Evolutionary conservation across 2,329 filamentous ascomycete genomes (phyloP).

Genomic region (Aureobasidium leucospermi): DNA sequence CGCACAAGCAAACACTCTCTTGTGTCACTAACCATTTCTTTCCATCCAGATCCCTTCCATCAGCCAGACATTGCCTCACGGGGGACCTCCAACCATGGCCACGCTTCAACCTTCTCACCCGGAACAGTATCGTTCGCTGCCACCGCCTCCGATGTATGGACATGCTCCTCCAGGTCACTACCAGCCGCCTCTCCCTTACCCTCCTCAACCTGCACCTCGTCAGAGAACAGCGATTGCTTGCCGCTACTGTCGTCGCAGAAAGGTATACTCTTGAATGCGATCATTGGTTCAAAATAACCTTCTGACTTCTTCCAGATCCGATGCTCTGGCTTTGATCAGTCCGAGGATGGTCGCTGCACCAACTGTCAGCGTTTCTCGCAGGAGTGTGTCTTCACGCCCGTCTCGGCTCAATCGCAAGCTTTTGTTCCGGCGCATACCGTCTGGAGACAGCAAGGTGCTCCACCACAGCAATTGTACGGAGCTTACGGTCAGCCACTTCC

Average conservation of each 20-base stretch:
- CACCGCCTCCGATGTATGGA: slow-evolving; percentile 40
- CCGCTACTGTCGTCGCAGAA: slow-evolving; percentile 52
- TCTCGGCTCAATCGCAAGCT: slow-evolving; percentile 65
- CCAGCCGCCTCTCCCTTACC: slow-evolving; percentile 35
- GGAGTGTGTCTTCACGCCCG: slow-evolving; percentile 70
- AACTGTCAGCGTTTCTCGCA: slow-evolving; percentile 69
- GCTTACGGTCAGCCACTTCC: slow-evolving; percentile 45
- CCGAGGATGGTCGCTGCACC: slow-evolving; percentile 62
- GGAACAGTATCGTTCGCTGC: slow-evolving; percentile 39
- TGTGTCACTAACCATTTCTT: slow-evolving; percentile 11
- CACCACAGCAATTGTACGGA: slow-evolving; percentile 42
- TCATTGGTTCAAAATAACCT: neutral
- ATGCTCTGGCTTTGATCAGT: slow-evolving; percentile 67
- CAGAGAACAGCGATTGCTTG: slow-evolving; percentile 56
- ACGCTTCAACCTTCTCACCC: slow-evolving; percentile 37
- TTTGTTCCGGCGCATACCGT: slow-evolving; percentile 67
- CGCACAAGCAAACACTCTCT: slow-evolving; percentile 1
- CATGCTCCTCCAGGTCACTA: slow-evolving; percentile 30
- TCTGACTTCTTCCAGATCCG: slow-evolving; percentile 51
- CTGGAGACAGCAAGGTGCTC: slow-evolving; percentile 39
- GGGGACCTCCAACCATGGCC: slow-evolving; percentile 36
- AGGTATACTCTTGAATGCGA: slow-evolving; percentile 34
- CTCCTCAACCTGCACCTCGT: slow-evolving; percentile 46
- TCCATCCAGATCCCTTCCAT: slow-evolving; percentile 27
- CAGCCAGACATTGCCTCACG: slow-evolving; percentile 24